A percentile compares a stretch with the other conserved stretches of the same genome.
phyloP scores from a whole-genome alignment of 2,329 filamentous ascomycete species.

The Fusarium penzigii region DNA sequence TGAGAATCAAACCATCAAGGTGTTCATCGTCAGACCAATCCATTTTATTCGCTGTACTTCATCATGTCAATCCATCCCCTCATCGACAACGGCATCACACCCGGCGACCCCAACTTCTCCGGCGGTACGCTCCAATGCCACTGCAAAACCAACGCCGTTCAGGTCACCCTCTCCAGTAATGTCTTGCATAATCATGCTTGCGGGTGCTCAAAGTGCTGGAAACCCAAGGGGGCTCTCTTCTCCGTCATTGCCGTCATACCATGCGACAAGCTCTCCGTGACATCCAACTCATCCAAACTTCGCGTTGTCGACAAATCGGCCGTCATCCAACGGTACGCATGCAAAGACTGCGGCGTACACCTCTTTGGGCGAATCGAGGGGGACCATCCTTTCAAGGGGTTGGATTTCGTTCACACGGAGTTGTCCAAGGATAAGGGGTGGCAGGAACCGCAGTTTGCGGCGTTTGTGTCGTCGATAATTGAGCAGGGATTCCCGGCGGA shows the following conservation, averaged over 20 bases:
- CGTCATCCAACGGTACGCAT: constrained; percentile 62
- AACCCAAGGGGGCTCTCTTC: constrained; percentile 64
- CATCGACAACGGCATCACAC: constrained; percentile 62
- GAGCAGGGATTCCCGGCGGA: constrained; percentile 64
- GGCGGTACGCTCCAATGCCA: constrained; percentile 65
- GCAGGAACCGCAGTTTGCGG: constrained; percentile 72
- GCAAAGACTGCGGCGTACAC: constrained; percentile 60
- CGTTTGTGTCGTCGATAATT: constrained; percentile 67
- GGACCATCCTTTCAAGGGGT: constrained; percentile 66
- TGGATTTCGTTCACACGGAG: constrained; percentile 69
- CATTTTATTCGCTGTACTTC: background rate
- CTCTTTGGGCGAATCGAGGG: constrained; percentile 65
- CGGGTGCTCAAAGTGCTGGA: constrained; percentile 74
- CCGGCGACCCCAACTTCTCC: constrained; percentile 53
- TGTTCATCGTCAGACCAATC: background rate
- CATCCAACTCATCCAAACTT: constrained; percentile 60
- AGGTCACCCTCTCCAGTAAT: constrained; percentile 58
- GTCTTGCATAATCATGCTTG: constrained; percentile 71
- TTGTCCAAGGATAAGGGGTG: constrained; percentile 62
- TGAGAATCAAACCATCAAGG: background rate
- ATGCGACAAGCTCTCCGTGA: constrained; percentile 53
- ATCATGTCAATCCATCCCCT: constrained; percentile 45
- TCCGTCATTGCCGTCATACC: constrained; percentile 64
- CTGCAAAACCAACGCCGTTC: constrained; percentile 56
- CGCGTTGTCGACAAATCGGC: constrained; percentile 54